phyloP scores from a whole-genome alignment of 441 rosid genomes.

The Rhodomyrtus psidioides region DNA sequence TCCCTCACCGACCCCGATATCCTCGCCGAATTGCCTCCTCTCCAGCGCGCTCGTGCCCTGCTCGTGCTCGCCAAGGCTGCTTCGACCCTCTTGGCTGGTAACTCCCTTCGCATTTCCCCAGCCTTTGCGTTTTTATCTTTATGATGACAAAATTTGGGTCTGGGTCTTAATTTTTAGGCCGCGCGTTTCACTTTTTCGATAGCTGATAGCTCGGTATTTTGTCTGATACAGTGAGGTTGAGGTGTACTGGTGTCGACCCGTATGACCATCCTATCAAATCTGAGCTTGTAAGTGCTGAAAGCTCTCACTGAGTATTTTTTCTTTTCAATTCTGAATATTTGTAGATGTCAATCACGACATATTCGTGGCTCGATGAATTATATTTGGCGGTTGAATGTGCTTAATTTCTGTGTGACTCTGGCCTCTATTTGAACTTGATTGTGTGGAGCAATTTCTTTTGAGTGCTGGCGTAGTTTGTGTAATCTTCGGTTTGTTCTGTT shows the following conservation, averaged over 20 bases:
- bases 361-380: not conserved
- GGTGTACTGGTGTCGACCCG: slow-evolving; percentile 69
- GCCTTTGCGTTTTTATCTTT: not conserved
- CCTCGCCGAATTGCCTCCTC: slow-evolving; percentile 60
- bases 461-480: not conserved
- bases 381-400: not conserved
- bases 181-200: not conserved
- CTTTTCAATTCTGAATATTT: not conserved
- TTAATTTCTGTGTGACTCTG: not conserved
- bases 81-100: slow-evolving; percentile 54
- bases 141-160: not conserved
- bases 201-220: not conserved
- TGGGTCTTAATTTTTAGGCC: not conserved
- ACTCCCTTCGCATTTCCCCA: not conserved
- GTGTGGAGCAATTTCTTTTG: not conserved
- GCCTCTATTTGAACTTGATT: not conserved
- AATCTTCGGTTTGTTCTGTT: not conserved
- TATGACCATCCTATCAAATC: slow-evolving; percentile 80
- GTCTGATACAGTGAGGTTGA: slow-evolving; percentile 57
- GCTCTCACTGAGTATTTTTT: not conserved
- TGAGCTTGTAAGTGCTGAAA: slow-evolving; percentile 59
- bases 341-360: not conserved
- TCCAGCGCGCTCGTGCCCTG: slow-evolving; percentile 59
- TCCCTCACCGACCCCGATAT: slow-evolving; percentile 53
- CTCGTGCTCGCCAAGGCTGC: slow-evolving; percentile 65